These are phyloP conservation scores for Fusarium coffeatum DNA, from an alignment of 2,329 filamentous ascomycete genomes.

Conservation along the genomic window DNA sequence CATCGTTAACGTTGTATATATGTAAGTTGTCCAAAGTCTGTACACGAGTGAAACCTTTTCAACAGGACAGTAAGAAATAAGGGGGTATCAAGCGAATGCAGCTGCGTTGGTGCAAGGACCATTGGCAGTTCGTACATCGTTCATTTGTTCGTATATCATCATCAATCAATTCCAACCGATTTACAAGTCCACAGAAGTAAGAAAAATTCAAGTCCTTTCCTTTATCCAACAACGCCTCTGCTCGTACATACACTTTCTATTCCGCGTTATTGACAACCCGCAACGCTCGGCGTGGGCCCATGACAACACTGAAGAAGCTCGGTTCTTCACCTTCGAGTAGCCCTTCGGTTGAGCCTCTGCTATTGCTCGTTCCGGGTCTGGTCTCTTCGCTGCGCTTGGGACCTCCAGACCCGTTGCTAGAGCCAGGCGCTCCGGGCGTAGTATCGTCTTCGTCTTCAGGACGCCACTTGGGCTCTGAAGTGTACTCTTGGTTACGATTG, in stretches of 20 bases:
- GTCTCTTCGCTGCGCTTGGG: slow-evolving; percentile 45
- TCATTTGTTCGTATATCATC: slow-evolving; percentile 27
- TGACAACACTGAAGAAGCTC: slow-evolving; percentile 75
- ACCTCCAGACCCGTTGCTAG: slow-evolving; percentile 40
- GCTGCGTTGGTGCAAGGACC: slow-evolving; percentile 2
- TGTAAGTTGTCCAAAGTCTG: not conserved
- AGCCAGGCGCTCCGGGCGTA: slow-evolving; percentile 36
- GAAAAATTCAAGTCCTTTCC: slow-evolving; percentile 3
- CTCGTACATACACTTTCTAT: slow-evolving; percentile 7
- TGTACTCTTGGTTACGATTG: slow-evolving; percentile 36
- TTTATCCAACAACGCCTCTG: slow-evolving; percentile 1
- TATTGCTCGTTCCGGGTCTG: slow-evolving; percentile 44
- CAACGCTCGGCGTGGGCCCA: slow-evolving; percentile 75
- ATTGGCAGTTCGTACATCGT: slow-evolving; percentile 25
- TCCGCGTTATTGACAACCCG: slow-evolving; percentile 71
- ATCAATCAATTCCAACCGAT: slow-evolving; percentile 1
- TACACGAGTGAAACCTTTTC: not conserved
- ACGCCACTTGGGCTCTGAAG: slow-evolving; percentile 49
- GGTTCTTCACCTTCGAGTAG: slow-evolving; percentile 72
- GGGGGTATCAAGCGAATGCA: slow-evolving; percentile 45
- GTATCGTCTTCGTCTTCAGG: slow-evolving; percentile 43
- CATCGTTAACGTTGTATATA: not conserved
- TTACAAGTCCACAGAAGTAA: not conserved
- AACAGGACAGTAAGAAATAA: slow-evolving; percentile 5
- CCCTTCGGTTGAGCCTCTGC: slow-evolving; percentile 59